Conservation (phyloP, 2,329 filamentous ascomycete species). For the Erysiphe pulchra region DNA sequence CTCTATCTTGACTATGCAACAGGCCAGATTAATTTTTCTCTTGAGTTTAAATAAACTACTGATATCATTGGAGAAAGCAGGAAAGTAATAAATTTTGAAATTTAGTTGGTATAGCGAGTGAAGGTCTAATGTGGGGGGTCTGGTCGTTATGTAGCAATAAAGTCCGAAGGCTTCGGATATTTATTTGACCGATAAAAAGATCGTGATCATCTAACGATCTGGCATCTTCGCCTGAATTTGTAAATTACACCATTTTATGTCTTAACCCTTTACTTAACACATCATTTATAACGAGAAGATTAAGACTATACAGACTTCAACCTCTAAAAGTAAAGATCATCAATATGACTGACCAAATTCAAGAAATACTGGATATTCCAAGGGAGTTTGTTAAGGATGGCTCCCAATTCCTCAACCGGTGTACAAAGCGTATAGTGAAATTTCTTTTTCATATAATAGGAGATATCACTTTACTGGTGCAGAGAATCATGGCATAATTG, state of each 20-base stretch:
- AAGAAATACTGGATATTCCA: conserved; percentile 29
- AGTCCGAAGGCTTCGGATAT: not conserved
- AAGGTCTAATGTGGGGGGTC: no score
- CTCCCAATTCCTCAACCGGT: conserved; percentile 18
- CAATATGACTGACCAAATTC: conserved; percentile 27
- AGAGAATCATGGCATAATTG: no score
- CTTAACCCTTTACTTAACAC: not conserved
- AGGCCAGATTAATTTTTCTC: not conserved
- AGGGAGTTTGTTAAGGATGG: conserved; percentile 21
- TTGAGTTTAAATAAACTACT: not conserved
- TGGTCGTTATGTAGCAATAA: no score
- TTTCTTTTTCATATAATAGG: not conserved
- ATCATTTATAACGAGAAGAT: not conserved
- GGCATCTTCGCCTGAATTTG: not conserved
- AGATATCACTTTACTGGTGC: not conserved
- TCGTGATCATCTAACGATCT: not conserved
- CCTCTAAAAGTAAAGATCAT: not conserved
- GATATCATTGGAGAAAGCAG: not conserved
- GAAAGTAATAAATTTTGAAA: no score
- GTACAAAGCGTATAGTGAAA: conserved; percentile 17
- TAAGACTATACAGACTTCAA: not conserved
- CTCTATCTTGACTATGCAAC: not conserved
- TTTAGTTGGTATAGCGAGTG: no score
- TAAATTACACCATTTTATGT: no score
- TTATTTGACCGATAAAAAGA: not conserved